Conservation (phyloP, 495 filamentous ascomycete species). For the Penicillium canescens region DNA sequence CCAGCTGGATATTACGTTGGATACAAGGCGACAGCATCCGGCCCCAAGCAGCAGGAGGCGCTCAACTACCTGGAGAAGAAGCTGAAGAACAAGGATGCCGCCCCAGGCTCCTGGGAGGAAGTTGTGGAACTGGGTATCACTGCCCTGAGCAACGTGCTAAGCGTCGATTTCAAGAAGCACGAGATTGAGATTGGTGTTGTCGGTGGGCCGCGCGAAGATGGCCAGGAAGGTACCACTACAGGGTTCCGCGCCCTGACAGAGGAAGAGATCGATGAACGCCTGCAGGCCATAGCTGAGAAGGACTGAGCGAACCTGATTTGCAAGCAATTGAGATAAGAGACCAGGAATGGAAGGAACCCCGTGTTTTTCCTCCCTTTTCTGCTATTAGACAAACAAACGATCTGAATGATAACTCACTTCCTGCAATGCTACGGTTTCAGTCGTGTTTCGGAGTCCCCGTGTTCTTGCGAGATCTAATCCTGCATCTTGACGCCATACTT, state of each 20-base stretch:
- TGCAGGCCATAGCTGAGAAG: constrained; percentile 98
- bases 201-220: constrained; percentile 76
- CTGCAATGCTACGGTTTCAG: constrained; percentile 20
- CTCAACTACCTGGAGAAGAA: constrained; percentile 98
- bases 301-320: constrained; percentile 57
- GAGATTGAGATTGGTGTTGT: constrained; percentile 98
- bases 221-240: constrained; percentile 73
- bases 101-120: constrained; percentile 92
- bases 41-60: constrained; percentile 97
- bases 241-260: constrained; percentile 88
- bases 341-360: constrained; percentile 2
- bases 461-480: background rate
- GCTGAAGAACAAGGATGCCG: constrained; percentile 98
- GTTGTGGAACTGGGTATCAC: constrained; percentile 96
- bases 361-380: constrained; percentile 20
- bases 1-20: constrained; percentile 96
- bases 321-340: constrained; percentile 9
- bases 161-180: constrained; percentile 99
- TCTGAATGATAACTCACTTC: constrained; percentile 20
- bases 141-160: constrained; percentile 90
- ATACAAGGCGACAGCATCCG: constrained; percentile 96
- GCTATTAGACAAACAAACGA: constrained; percentile 16
- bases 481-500: background rate
- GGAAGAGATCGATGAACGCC: constrained; percentile 96
- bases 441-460: constrained; percentile 8